These are phyloP conservation scores for Malassezia caprae DNA, from an alignment of 1,284 basidiomycete species.

Conservation along the genomic window DNA sequence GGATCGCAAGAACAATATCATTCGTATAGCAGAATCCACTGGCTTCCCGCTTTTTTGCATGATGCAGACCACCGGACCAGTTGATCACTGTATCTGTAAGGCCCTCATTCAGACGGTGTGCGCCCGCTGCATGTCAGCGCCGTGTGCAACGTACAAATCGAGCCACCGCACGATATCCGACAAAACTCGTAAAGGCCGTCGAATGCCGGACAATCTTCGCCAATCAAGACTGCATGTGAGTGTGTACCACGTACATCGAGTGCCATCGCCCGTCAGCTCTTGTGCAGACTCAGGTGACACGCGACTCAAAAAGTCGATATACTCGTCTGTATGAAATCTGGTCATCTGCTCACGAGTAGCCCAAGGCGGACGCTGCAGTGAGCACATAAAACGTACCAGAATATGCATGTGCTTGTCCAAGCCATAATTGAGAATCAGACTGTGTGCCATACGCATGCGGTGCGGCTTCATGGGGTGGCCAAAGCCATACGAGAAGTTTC, in stretches of 20 bases:
- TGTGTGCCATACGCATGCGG: slow-evolving; percentile 59
- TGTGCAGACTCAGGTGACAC: slow-evolving; percentile 59
- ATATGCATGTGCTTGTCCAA: slow-evolving; percentile 85
- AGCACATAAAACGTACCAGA: slow-evolving; percentile 55
- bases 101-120: slow-evolving; percentile 68
- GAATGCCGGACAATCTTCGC: slow-evolving; percentile 92
- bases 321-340: slow-evolving; percentile 93
- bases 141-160: slow-evolving; percentile 40
- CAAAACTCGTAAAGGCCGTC: slow-evolving; percentile 96
- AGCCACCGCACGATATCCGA: slow-evolving; percentile 84
- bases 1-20: slow-evolving; percentile 53
- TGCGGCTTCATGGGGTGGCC: slow-evolving; percentile 89
- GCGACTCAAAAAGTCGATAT: slow-evolving; percentile 75
- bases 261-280: slow-evolving; percentile 64
- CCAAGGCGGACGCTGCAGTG: slow-evolving; percentile 62
- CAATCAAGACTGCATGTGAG: slow-evolving; percentile 49
- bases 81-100: slow-evolving; percentile 86
- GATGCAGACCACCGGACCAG: slow-evolving; percentile 95
- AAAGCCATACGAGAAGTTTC: slow-evolving; percentile 72
- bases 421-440: slow-evolving; percentile 77
- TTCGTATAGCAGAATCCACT: slow-evolving; percentile 96
- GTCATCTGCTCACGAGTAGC: slow-evolving; percentile 76
- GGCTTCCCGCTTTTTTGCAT: slow-evolving; percentile 94
- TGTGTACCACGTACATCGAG: slow-evolving; percentile 23
- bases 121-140: slow-evolving; percentile 55